Evolutionary conservation across 257 asterid species (phyloP).

Genomic region (Lithospermum erythrorhizon): DNA sequence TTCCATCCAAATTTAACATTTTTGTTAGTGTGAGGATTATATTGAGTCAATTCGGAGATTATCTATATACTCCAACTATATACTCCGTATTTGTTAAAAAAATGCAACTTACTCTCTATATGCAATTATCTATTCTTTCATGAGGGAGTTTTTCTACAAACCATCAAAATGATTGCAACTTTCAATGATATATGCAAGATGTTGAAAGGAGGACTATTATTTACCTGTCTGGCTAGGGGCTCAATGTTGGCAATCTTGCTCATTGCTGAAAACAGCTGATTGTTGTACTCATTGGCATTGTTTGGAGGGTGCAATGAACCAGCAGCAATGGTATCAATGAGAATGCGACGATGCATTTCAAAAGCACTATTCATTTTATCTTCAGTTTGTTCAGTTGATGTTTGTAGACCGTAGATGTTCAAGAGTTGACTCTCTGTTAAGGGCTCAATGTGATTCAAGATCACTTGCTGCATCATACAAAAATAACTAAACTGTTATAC

Average conservation of each 20-base stretch:
- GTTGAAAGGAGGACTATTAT: neutral
- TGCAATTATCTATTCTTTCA: too few species aligned
- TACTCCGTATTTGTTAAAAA: too few species aligned
- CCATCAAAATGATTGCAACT: too few species aligned
- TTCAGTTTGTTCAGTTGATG: conserved; percentile 66
- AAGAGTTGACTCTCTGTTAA: conserved; percentile 54
- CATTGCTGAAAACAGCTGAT: conserved; percentile 67
- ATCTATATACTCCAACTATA: too few species aligned
- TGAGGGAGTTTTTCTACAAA: too few species aligned
- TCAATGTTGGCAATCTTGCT: conserved; percentile 72
- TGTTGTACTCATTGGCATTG: conserved; percentile 53
- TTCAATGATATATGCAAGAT: too few species aligned
- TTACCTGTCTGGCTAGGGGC: conserved; percentile 75
- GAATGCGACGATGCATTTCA: conserved; percentile 43
- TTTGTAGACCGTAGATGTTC: conserved; percentile 62
- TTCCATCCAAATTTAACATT: too few species aligned
- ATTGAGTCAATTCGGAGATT: too few species aligned
- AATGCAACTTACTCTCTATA: too few species aligned
- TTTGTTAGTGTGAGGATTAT: too few species aligned
- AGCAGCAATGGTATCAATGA: conserved; percentile 49
- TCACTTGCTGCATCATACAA: conserved; percentile 40
- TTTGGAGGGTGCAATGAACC: conserved; percentile 53
- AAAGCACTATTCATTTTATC: conserved; percentile 66
- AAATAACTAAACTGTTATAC: neutral
- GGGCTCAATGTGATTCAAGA: conserved; percentile 54